These are phyloP conservation scores for Solanum lycopersicoides DNA, from an alignment of 257 asterid species.

Conservation along the genomic window DNA sequence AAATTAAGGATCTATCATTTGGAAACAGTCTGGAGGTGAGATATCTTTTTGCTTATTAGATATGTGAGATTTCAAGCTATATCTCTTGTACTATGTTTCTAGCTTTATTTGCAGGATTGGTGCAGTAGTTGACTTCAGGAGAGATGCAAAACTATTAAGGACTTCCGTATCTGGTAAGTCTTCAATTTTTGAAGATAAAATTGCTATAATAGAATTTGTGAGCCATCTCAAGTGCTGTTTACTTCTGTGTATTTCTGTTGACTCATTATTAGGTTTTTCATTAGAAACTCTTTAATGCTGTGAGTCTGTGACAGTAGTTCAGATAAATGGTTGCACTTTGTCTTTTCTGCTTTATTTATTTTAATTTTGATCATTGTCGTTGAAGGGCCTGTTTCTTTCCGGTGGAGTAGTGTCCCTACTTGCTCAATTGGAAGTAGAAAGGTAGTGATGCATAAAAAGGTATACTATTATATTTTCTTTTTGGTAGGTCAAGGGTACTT, in stretches of 20 bases:
- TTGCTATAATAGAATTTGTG: not conserved
- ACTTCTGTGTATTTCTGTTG: not conserved
- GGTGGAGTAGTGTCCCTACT: not conserved
- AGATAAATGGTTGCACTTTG: not conserved
- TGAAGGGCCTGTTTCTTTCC: not conserved
- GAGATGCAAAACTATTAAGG: not conserved
- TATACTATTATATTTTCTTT: not conserved
- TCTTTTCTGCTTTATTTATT: not conserved
- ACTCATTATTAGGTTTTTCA: not conserved
- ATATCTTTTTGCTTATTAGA: not conserved
- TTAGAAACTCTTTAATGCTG: not conserved
- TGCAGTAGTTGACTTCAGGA: not conserved
- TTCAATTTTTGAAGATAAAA: not conserved
- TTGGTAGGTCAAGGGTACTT: not conserved
- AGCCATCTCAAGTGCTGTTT: not conserved
- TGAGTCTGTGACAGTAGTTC: not conserved
- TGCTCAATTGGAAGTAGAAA: not conserved
- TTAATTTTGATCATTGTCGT: not conserved
- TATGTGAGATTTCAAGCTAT: not conserved
- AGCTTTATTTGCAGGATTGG: not conserved
- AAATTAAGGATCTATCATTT: not conserved
- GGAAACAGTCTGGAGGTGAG: not conserved
- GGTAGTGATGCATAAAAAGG: not conserved
- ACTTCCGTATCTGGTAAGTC: not conserved
- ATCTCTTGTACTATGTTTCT: not conserved